Base-by-base conservation (phyloP, 768 basidiomycete genomes). In the Termitomyces sp. region DNA sequence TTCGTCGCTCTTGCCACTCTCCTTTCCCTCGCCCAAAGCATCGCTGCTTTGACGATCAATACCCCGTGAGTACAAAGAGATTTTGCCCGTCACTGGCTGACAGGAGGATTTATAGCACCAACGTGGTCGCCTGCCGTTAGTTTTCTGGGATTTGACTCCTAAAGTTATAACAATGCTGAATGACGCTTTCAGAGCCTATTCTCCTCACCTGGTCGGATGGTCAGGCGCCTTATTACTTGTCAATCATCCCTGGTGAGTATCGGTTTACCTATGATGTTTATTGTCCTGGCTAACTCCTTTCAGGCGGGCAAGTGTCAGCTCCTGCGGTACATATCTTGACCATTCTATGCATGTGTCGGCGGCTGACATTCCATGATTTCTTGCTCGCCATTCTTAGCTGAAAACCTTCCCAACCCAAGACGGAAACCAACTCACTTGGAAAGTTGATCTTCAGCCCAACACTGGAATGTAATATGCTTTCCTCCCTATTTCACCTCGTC, bases 161-260 rank as follows among this genome's bases (percentile, higher is more conserved):
- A 35, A 32, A 12, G 25, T 48, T 22, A 42, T 50, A 46, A 27
- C 33, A 46, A 18, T 31, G 48, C 52, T 41, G 50, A 50, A 29
- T 23, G 12, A 47, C 16, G 18, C n/a, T 38, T 33, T 27, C 52
- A 89, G 88, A 89, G 59, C 89, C 89, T 9, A 71, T 78, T 18
- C 64, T 77, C 59, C 38, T 91, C 32, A 64, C 63, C 2, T 90
- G 85, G 84, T 35, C 54, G 25, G 80, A 72, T 4, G 86, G 86
- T 31, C 45, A 52, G 0, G 22, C 72, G 0, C 88, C 88, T 0
- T 90, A 78, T 69, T 91, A 72, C 66, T 53, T 89, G 47, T 72
- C 80, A 10, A 59, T 87, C 49, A 60, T 87, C 38, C 88, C 88
- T 45, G 84, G 87, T 88, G 58, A 31, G 79, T 59, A n/a, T n/a